Base-by-base conservation (phyloP, 352 stramenopile species). In the Peronospora farinosa region DNA sequence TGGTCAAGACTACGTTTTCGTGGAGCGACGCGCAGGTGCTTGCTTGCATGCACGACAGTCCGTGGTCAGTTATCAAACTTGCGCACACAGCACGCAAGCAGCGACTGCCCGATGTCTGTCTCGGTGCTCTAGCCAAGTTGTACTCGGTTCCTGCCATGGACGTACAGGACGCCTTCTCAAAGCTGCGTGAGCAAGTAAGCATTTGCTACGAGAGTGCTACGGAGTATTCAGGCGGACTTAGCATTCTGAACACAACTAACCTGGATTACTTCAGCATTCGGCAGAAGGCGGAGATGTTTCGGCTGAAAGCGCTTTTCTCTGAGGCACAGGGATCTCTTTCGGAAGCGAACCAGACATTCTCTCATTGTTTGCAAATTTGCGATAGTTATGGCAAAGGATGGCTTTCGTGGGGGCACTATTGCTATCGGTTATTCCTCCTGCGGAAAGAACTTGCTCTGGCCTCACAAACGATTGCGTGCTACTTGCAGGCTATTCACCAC, bases 361-460 rank as follows among this genome's bases (percentile, higher is more conserved):
- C 86, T 31, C 77, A 96, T 47, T 88, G 86, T 30, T 64, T 97
- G 27, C 85, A 96, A 60, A 88, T 97, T 57, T 96, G 83, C 30
- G 82, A 93, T 58, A 93, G 77, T 51, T 96, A 95, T 42, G 90
- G 83, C 41, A 96, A 97, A 52, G 88, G 86, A n/a, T 97, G 90
- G 90, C 73, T 96, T n/a, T 95, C 83, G 15, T 97, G 90, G 90
- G 90, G 88, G n/a, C 77, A 92, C 47, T 96, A 95, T 54, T 95
- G 86, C 54, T 92, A 95, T 43, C 63, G 73, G 1, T 56, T 95
- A n/a, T 94, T 94, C 40, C 51, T 86, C 25, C 72, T 83, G 17
- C 70, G 73, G 2, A 84, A 85, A 27, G 84, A 93, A 16, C 54
- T 95, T 9, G 59, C 68, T 35, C 72, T 94, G 40, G 86, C 82